These are phyloP conservation scores for Populus euphratica DNA, from an alignment of 345 rosid species.

Conservation along the genomic window DNA sequence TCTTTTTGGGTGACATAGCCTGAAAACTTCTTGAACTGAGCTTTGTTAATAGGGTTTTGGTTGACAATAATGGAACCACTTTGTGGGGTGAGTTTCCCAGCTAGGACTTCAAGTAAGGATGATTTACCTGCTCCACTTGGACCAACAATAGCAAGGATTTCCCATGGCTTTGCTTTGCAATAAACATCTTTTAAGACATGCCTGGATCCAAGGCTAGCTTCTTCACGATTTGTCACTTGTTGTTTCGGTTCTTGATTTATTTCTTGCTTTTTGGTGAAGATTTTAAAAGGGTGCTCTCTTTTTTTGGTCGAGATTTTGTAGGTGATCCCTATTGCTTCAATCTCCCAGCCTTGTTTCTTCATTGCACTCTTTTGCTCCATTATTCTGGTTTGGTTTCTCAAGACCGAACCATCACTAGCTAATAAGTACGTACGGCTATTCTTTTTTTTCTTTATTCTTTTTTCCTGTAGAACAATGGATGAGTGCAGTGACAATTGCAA, in stretches of 20 bases:
- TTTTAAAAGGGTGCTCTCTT: slow-evolving; percentile 10
- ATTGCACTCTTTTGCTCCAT: slow-evolving; percentile 28
- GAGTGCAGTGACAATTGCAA: neutral
- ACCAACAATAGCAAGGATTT: slow-evolving; percentile 85
- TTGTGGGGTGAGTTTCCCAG: slow-evolving; percentile 59
- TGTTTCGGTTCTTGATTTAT: slow-evolving; percentile 18
- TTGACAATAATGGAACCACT: slow-evolving; percentile 64
- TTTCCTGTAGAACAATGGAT: neutral
- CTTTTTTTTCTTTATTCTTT: neutral
- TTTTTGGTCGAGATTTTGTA: slow-evolving; percentile 42
- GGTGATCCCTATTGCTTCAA: slow-evolving; percentile 67
- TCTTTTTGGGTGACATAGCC: slow-evolving; percentile 91
- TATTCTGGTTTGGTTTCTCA: neutral
- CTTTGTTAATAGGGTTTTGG: slow-evolving; percentile 51
- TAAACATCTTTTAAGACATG: slow-evolving; percentile 66
- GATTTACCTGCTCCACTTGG: slow-evolving; percentile 98
- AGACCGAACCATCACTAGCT: neutral
- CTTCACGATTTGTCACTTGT: slow-evolving; percentile 19
- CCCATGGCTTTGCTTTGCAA: slow-evolving; percentile 90
- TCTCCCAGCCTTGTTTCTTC: slow-evolving; percentile 84
- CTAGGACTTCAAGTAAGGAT: slow-evolving; percentile 73
- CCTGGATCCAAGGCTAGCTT: slow-evolving; percentile 29
- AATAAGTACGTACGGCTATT: neutral
- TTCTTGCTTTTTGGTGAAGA: slow-evolving; percentile 20
- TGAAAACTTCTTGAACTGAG: slow-evolving; percentile 65